Evolutionary conservation across 768 basidiomycete genomes (phyloP), one percentile per base, ranked within the genome.

Genomic region (Asterophora parasitica): DNA sequence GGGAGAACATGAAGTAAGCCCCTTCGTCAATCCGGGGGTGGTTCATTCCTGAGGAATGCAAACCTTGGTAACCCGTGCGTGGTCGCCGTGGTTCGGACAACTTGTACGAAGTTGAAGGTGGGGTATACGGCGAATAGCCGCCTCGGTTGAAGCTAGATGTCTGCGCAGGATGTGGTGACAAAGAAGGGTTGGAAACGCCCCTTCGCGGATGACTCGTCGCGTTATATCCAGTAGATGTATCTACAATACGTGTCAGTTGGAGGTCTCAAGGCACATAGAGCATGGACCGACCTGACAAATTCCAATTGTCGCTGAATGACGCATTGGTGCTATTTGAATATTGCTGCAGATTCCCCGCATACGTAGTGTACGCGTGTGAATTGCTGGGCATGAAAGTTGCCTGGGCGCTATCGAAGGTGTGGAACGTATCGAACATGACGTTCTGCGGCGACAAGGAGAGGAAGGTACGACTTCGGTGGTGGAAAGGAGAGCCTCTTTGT

Each of bases 321-420:
- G 49, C 44, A 8, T 19, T 19, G 6, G 19, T 43, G 13, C 11
- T 34, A 35, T 16, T 52, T 9, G 48, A 42, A 42, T 54, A 58
- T 3, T 49, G 54, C 3, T 47, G 17, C 1, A 44, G 27, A 8
- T 44, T 45, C 15, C 52, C 44, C 5, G 48, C 36, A 32, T 52
- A 59, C 31, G 48, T 42, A 38, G 54, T 46, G 48, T 59, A 55
- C 9, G 41, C 41, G 11, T 27, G 37, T 10, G 48, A 41, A 33
- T 46, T 51, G 35, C 23, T 37, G 16, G 45, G 28, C n/a, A 49
- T 39, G 41, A 50, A 53, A 10, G 50, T 43, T 16, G 50, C 5
- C 19, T 59, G 56, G 16, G 52, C 44, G 36, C 49, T 50, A 42
- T 57, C 52, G 26, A 57, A 30, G 31, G 47, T 46, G 17, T 47